Base-by-base conservation (phyloP, 2,329 filamentous ascomycete species). In the Paraphoma chrysanthemicola region DNA sequence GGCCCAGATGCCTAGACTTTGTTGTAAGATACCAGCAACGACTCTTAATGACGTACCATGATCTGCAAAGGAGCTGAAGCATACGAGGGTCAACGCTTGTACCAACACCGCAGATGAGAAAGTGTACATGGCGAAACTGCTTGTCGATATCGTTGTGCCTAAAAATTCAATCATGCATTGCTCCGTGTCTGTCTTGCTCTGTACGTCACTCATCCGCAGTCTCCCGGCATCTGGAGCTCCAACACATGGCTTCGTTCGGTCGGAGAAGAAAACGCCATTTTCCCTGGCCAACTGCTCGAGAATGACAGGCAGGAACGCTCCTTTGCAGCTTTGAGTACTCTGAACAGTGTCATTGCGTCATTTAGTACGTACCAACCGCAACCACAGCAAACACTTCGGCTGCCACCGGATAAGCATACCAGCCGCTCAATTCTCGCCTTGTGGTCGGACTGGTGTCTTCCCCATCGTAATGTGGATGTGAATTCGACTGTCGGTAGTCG, bases 51-150 rank as follows among this genome's bases (percentile, higher is more conserved):
- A 16, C 4, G 2, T 90, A 75, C 94, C 93, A 78, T 97, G 92
- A 75, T 98, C 94, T 44, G 93, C 93, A 28, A 94, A 92, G 45
- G 91, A 94, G 70, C 92, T 96, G 79, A 97, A 96, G 66, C 92
- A 95, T 61, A 97, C 90, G 44, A 98, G 90, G 6, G 96, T 82
- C n/a, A 97, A 75, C 0, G 92, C 90, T 73, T 97, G 93, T 9
- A 96, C 77, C 18, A 97, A 77, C 0, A 97, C 93, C 68, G 92
- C 96, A 66, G 93, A 80, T 45, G 92, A 95, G 75, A 96, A 97
- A 0, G 92, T 96, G 76, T 97, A 97, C 90, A 97, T 93, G 66
- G 92, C 93, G 75, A 97, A 97, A 75, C 91, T 96, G 28, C 92
- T 91, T 1, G 93, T 96, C 73, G 96, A 97, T 76, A 97, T 88